phyloP scores from a whole-genome alignment of 768 basidiomycete genomes.

The Leccinum rimulosum region DNA sequence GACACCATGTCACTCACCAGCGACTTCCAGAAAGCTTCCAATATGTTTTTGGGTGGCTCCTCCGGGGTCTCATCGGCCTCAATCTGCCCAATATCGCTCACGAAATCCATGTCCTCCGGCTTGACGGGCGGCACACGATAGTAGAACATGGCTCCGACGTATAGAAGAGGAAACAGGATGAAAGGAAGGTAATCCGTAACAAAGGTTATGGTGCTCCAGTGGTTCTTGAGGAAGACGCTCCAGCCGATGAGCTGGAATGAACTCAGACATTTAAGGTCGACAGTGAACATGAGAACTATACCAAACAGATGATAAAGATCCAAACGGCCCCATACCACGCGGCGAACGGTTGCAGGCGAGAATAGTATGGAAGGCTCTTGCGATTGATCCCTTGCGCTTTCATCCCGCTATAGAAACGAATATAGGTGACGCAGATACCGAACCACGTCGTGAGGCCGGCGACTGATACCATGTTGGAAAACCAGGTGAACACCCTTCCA shows the following conservation, averaged over 20 bases:
- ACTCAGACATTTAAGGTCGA: slow-evolving; percentile 17
- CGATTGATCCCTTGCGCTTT: slow-evolving; percentile 79
- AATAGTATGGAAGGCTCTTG: slow-evolving; percentile 63
- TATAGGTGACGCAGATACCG: slow-evolving; percentile 70
- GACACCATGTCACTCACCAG: slow-evolving; percentile 49
- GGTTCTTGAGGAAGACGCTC: slow-evolving; percentile 49
- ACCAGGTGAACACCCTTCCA: slow-evolving; percentile 77
- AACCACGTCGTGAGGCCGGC: slow-evolving; percentile 77
- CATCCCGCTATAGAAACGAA: slow-evolving; percentile 81
- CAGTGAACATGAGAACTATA: slow-evolving; percentile 34
- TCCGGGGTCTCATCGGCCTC: slow-evolving; percentile 72
- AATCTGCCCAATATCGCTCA: slow-evolving; percentile 64
- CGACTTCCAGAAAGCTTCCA: slow-evolving; percentile 76
- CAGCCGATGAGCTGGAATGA: slow-evolving; percentile 47
- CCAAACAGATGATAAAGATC: slow-evolving; percentile 55
- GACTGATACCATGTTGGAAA: slow-evolving; percentile 70
- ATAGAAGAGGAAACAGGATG: slow-evolving; percentile 73
- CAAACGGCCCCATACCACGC: slow-evolving; percentile 50
- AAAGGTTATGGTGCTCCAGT: slow-evolving; percentile 62
- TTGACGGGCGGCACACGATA: slow-evolving; percentile 22
- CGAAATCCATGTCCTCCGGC: slow-evolving; percentile 81
- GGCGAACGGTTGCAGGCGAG: slow-evolving; percentile 67
- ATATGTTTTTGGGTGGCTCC: slow-evolving; percentile 61
- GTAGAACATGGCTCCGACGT: slow-evolving; percentile 55
- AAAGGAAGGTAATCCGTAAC: slow-evolving; percentile 81